Evolutionary conservation across 2,329 filamentous ascomycete genomes (phyloP), one percentile per base, ranked within the genome.

Genomic region (Fusarium sp.): DNA sequence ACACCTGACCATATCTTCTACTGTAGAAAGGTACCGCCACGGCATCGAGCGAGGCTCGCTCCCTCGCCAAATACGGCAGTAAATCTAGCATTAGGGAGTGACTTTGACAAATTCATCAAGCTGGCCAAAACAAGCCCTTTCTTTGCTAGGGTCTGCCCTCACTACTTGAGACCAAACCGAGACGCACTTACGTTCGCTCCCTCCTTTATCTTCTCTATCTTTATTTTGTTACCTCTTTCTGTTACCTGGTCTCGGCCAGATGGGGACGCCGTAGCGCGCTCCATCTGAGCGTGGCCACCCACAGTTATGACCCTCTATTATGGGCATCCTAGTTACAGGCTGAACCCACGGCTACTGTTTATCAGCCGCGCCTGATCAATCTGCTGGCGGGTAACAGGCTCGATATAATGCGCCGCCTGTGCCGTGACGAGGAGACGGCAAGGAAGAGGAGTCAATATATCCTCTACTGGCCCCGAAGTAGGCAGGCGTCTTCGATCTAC

Each of bases 51-150:
- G n/a, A n/a, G n/a, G n/a, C n/a, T n/a, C n/a, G n/a, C n/a, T n/a
- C n/a, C n/a, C n/a, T n/a, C n/a, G n/a, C n/a, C n/a, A n/a, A n/a
- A n/a, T n/a, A n/a, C n/a, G n/a, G n/a, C n/a, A n/a, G n/a, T n/a
- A n/a, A n/a, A n/a, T n/a, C n/a, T n/a, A n/a, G n/a, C n/a, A 63
- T 56, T 63, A 71, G 64, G 64, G 18, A 68, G 45, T 58, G 54
- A 74, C 63, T 74, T 72, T 25, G 45, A 52, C n/a, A 65, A 66
- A 6, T 73, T 69, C 6, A 31, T 61, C 40, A 45, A 71, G 9
- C 4, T 74, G 18, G 59, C 47, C 6, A 73, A 70, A 22, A 56
- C 5, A 13, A 69, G 67, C 56, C 35, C 62, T 18, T 69, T 74
- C 59, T 69, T 71, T 54, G 35, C 40, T 42, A 67, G 63, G 66